Evolutionary conservation across 495 filamentous ascomycete species (phyloP), one percentile per base, ranked within the genome.

Genomic region (Stereocaulon alpinum): DNA sequence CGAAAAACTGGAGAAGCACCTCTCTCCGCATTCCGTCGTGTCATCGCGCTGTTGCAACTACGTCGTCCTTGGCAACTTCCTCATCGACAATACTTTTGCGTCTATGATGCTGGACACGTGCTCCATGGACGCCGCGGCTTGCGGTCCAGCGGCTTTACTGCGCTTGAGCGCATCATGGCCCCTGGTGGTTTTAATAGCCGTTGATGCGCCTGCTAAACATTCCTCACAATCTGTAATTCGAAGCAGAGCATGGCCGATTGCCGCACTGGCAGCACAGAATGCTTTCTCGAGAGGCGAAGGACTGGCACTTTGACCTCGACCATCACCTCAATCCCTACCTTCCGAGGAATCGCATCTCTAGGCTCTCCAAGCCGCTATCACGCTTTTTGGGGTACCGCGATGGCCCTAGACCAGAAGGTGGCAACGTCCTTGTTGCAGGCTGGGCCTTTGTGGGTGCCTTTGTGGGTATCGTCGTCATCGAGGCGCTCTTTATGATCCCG

Each of bases 271-370:
- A 4, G 32, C 11, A 37, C n/a, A 17, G 48, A 44, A 67, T 67
- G 64, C 15, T 24, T 40, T 34, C 58, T 20, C 48, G 18, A 14
- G 55, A 59, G 44, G 55, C 62, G 1, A 67, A 65, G 10, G 66
- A 67, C 15, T 76, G 72, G 69, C 66, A 87, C 65, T 76, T 89
- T 69, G 81, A 88, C 66, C 78, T 90, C 48, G 87, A 90, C 71
- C 68, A 66, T 11, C 78, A 80, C 63, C 61, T 90, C 14, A 86
- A 87, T 66, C 82, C 75, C 1, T 70, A 82, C 59, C 55, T 89
- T 42, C 84, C 84, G 2, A 62, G 72, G 0, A 73, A 76, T n/a
- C 65, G 72, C 37, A 68, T 82, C 41, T 70, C 73, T 12, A 60
- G 60, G 7, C 59, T 83, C 17, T 78, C 81, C 6, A 67, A 64